Percentiles rank a stretch among this genome's conserved stretches.
These are phyloP conservation scores for Corymbia calophylla DNA, from an alignment of 441 rosid species.

Conservation along the genomic window DNA sequence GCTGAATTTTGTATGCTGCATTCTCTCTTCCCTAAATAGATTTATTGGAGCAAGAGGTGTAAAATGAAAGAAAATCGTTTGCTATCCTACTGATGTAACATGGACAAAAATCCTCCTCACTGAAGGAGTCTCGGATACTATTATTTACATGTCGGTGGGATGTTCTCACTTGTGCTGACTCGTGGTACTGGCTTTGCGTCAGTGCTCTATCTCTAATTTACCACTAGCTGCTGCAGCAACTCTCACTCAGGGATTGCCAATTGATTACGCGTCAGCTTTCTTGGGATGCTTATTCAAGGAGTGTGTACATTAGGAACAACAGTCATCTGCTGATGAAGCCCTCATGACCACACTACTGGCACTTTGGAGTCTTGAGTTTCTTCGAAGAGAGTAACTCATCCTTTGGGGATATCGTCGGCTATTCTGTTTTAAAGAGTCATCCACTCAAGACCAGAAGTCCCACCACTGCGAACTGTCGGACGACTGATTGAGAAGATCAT, in stretches of 20 bases:
- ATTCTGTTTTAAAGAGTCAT: background rate
- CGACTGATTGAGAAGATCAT: slow-evolving; percentile 48
- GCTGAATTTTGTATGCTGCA: background rate
- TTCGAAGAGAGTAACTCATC: slow-evolving; percentile 5
- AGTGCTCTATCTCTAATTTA: background rate
- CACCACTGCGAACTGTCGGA: slow-evolving; percentile 56
- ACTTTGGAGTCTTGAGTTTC: background rate
- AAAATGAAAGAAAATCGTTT: background rate
- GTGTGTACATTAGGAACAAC: background rate
- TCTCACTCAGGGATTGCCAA: background rate
- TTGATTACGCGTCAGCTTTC: background rate
- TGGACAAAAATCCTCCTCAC: background rate
- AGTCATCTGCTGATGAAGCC: background rate
- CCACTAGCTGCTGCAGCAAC: background rate
- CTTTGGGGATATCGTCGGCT: background rate
- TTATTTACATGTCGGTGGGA: background rate
- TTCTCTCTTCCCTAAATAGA: background rate
- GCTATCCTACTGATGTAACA: background rate
- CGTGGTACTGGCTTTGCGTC: background rate
- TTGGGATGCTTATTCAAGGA: background rate
- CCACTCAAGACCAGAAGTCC: slow-evolving; percentile 68
- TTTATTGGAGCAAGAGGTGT: background rate
- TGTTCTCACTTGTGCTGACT: background rate
- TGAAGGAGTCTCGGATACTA: background rate
- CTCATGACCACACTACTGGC: background rate